Conservation (phyloP, 495 filamentous ascomycete genomes). For the Bathelium albidoporum region DNA sequence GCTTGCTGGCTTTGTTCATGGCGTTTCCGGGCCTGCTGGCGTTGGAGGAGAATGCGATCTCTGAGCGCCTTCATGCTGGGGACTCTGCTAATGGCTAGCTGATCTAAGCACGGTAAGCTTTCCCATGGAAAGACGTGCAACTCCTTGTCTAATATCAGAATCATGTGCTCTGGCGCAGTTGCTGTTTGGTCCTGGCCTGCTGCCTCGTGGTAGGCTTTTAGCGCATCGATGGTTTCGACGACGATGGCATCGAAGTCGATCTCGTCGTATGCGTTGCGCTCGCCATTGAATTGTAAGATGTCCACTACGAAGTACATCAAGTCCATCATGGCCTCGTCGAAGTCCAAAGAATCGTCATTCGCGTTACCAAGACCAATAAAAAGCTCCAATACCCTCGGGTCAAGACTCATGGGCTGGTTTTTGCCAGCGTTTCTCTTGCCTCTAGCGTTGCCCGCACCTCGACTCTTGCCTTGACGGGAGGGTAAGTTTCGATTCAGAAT, state of each 20-base stretch:
- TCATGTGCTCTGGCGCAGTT: conserved; percentile 50
- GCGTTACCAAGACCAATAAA: conserved; percentile 79
- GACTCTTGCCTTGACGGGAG: conserved; percentile 57
- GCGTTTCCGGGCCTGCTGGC: background rate
- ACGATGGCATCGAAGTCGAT: conserved; percentile 82
- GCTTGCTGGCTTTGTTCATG: conserved; percentile 23
- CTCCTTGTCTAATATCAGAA: conserved; percentile 85
- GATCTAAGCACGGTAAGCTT: conserved; percentile 74
- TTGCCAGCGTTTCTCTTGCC: conserved; percentile 28
- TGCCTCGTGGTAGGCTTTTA: conserved; percentile 64
- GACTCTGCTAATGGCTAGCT: conserved; percentile 70
- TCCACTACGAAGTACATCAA: conserved; percentile 93
- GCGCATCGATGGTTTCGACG: conserved; percentile 69
- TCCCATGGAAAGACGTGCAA: conserved; percentile 93
- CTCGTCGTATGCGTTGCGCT: conserved; percentile 94
- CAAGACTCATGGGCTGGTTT: conserved; percentile 43
- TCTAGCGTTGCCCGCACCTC: conserved; percentile 23
- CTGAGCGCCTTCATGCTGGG: conserved; percentile 74
- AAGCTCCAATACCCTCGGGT: conserved; percentile 69
- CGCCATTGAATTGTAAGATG: conserved; percentile 91
- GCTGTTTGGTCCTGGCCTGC: conserved; percentile 29
- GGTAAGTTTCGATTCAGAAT: conserved; percentile 82
- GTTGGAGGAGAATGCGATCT: conserved; percentile 45
- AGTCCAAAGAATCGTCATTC: conserved; percentile 50
- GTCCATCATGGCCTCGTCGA: conserved; percentile 79